Evolutionary conservation across 2,329 filamentous ascomycete genomes (phyloP).

Genomic region (Alternaria arborescens): DNA sequence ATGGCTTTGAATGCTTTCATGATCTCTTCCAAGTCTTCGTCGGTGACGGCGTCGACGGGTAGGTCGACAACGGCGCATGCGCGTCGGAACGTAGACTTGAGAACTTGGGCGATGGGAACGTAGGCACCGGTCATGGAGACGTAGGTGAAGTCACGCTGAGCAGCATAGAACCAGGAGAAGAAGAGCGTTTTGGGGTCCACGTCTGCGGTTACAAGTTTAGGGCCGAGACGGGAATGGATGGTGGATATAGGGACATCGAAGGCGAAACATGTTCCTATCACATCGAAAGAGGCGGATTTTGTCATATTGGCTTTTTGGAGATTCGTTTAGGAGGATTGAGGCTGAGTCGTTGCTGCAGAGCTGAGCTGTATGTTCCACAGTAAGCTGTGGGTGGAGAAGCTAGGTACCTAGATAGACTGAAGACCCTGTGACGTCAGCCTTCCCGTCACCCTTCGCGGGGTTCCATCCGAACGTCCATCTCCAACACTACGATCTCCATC

Average conservation of each 20-base stretch:
- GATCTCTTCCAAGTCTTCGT: conserved; percentile 26
- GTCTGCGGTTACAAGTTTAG: conserved; percentile 20
- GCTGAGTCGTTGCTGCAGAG: neutral
- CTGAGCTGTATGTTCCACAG: neutral
- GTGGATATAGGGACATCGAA: conserved; percentile 28
- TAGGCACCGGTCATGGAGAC: conserved; percentile 27
- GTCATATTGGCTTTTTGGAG: conserved; percentile 12
- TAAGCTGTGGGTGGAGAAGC: neutral
- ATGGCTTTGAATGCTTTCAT: conserved; percentile 37
- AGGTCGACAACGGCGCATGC: conserved; percentile 32
- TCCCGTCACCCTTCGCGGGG: neutral
- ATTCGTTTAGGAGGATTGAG: neutral
- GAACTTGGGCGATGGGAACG: conserved; percentile 33
- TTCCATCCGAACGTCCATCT: neutral
- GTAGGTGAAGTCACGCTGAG: conserved; percentile 40
- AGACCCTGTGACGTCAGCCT: conserved; percentile 16
- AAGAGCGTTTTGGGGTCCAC: conserved; percentile 35
- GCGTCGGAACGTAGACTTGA: conserved; percentile 30
- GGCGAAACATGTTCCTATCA: conserved; percentile 38
- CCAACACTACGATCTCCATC: neutral
- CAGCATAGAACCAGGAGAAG: conserved; percentile 41
- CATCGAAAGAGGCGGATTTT: conserved; percentile 36
- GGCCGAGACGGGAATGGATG: conserved; percentile 27
- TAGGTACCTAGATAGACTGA: neutral
- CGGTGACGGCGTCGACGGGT: conserved; percentile 24